These are phyloP conservation scores for Pseudonitzschia pungens DNA, from an alignment of 108 stramenopile genomes.

Conservation along the genomic window DNA sequence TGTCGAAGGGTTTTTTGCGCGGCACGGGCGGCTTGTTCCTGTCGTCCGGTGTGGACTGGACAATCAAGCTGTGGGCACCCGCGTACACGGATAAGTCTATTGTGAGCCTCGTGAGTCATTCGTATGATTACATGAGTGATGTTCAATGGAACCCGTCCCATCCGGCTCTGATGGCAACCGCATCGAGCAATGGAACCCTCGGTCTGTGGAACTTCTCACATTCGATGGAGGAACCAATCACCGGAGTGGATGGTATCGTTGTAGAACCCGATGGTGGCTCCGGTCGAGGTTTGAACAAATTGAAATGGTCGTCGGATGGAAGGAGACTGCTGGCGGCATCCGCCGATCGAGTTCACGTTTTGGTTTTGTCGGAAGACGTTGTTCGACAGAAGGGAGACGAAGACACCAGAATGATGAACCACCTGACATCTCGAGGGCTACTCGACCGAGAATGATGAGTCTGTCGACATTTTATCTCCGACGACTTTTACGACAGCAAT, in stretches of 20 bases:
- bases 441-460: conserved; percentile 54
- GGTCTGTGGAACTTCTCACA: conserved; percentile 83
- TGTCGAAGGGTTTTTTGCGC: conserved; percentile 72
- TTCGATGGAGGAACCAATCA: conserved; percentile 80
- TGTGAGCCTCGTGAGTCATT: conserved; percentile 75
- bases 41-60: conserved; percentile 88
- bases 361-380: conserved; percentile 74
- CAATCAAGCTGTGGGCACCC: conserved; percentile 86
- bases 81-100: conserved; percentile 73
- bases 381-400: conserved; percentile 76
- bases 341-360: conserved; percentile 75
- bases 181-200: conserved; percentile 81
- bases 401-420: conserved; percentile 63
- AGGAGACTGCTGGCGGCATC: conserved; percentile 76
- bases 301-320: conserved; percentile 83
- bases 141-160: conserved; percentile 84
- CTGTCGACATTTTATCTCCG: background rate
- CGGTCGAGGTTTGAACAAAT: conserved; percentile 68
- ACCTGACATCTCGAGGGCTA: conserved; percentile 63
- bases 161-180: conserved; percentile 82
- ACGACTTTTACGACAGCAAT: background rate
- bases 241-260: conserved; percentile 75
- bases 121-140: conserved; percentile 91
- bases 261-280: conserved; percentile 53
- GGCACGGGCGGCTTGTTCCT: conserved; percentile 73